Base-by-base conservation (phyloP, 2,329 filamentous ascomycete species). In the Gnomoniopsis sp. region DNA sequence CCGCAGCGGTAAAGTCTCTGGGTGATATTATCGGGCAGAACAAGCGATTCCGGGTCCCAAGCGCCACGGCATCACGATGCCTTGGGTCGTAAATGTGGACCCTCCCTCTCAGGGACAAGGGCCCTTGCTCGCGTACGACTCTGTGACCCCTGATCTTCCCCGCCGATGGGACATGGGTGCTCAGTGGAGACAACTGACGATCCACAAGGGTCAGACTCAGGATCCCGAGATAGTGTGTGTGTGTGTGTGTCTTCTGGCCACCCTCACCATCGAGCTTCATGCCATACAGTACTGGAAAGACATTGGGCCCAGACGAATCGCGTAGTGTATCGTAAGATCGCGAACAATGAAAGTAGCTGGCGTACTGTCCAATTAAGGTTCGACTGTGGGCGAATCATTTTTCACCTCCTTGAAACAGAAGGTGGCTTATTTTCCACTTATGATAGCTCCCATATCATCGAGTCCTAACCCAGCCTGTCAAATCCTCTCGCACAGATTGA, bases 391-490 rank as follows among this genome's bases (percentile, higher is more conserved):
- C 50, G 34, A 34, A 52, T 21, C 50, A 43, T 52, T 17, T n/a
- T 43, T 34, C n/a, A 47, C 52, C 52, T 54, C 52, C 52, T 54
- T 58, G 50, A 53, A 53, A 55, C 55, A 26, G 56, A 49, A 54
- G 49, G 53, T 48, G 52, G 55, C 33, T 47, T 49, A 47, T 53
- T 49, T 47, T 30, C 26, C 26, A 33, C 36, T 49, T 43, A 41
- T 34, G 43, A 49, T 58, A 43, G 23, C 36, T 54, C 26, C 50
- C 38, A 21, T 41, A 46, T 26, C 51, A 38, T 46, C 34, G 55
- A 48, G 30, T 34, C 30, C 50, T 50, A 21, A 38, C 54, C 36
- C 47, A 43, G 33, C 19, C 26, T 50, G 30, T 49, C 46, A 53
- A 33, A 44, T 53, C 33, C 36, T 36, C 14, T 30, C 12, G 12